phyloP scores from a whole-genome alignment of 352 stramenopile genomes.

The Globisporangium recalcitrans region DNA sequence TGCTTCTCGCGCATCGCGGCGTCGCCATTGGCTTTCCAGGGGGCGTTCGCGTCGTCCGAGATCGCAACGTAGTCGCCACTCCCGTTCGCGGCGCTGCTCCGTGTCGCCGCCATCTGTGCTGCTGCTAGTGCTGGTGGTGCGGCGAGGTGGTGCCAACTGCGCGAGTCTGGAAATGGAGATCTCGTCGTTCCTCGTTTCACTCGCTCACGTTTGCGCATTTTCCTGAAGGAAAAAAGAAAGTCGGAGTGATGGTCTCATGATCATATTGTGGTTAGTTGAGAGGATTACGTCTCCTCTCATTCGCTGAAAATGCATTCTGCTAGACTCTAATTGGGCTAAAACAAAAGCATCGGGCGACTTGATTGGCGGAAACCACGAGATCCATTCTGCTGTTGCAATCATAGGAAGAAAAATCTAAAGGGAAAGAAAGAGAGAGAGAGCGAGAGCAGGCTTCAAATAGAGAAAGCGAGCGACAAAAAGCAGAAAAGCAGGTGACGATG shows the following conservation, averaged over 20 bases:
- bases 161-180: conserved; percentile 9
- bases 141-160: neutral
- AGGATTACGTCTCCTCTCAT: neutral
- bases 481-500: neutral
- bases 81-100: neutral
- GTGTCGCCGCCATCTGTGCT: conserved; percentile 2
- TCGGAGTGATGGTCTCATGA: conserved; percentile 5
- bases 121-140: neutral
- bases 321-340: neutral
- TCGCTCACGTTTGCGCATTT: neutral
- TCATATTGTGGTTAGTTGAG: conserved; percentile 1
- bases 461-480: neutral
- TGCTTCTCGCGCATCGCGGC: conserved; percentile 4
- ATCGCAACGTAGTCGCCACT: conserved; percentile 18
- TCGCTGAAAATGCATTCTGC: neutral
- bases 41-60: conserved; percentile 5
- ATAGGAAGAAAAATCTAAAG: neutral
- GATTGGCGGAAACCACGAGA: conserved; percentile 6
- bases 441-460: neutral
- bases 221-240: neutral
- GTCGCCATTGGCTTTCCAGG: neutral
- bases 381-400: conserved; percentile 13
- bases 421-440: neutral
- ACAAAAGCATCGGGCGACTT: neutral
- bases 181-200: neutral